These are phyloP conservation scores for Cadophora sp. DNA, from an alignment of 2,329 filamentous ascomycete genomes.

Conservation along the genomic window DNA sequence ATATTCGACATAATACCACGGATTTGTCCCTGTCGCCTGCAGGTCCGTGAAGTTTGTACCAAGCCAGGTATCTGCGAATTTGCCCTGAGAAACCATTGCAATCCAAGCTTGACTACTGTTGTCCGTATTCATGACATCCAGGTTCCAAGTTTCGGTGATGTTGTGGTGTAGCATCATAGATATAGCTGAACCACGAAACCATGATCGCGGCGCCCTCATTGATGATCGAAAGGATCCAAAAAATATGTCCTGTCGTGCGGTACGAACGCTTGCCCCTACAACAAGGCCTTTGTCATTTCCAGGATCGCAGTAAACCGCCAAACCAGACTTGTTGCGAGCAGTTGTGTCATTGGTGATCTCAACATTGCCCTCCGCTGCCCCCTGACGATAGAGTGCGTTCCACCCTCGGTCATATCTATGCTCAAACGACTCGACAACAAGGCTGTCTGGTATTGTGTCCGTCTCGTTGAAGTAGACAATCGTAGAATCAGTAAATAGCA, in stretches of 20 bases:
- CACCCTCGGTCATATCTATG: background rate
- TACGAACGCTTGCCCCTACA: background rate
- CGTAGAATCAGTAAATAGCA: slow-evolving; percentile 54
- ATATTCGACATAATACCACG: background rate
- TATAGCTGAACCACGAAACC: background rate
- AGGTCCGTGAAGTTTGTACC: background rate
- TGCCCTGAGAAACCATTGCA: background rate
- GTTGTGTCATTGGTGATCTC: background rate
- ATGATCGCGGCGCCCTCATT: background rate
- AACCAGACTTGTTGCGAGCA: background rate
- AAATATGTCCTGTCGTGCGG: background rate
- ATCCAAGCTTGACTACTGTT: background rate
- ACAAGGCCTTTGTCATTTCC: background rate
- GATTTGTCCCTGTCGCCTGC: too few species aligned
- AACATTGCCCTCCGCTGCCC: background rate
- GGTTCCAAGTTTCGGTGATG: background rate
- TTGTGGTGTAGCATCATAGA: background rate
- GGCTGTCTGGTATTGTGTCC: slow-evolving; percentile 40
- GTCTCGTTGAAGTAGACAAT: slow-evolving; percentile 60
- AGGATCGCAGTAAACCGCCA: background rate
- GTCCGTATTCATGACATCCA: background rate
- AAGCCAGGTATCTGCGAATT: background rate
- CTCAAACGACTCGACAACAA: slow-evolving; percentile 7
- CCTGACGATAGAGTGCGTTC: background rate
- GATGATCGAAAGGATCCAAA: background rate